Conservation (phyloP, 1,139 yeast genomes). For the Magnusiomyces paraingens region DNA sequence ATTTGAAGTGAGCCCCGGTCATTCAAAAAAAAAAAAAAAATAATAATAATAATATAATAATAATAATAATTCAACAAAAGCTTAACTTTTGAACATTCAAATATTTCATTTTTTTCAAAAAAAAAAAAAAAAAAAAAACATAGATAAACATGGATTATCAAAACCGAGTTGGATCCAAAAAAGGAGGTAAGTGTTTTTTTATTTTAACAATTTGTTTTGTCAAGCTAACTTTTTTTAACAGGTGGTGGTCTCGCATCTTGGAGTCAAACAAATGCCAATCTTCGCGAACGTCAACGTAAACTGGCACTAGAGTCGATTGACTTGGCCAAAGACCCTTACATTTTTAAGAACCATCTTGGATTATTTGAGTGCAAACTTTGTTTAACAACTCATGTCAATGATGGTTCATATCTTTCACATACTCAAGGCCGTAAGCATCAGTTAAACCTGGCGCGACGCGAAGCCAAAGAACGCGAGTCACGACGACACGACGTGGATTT, state of each 20-base stretch:
- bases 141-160: slow-evolving; percentile 45
- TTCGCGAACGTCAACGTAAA: slow-evolving; percentile 58
- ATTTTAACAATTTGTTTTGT: slow-evolving; percentile 1
- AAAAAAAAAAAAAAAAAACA: not conserved
- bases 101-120: not conserved
- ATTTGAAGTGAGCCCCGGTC: too few species aligned
- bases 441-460: slow-evolving; percentile 55
- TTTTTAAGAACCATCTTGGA: slow-evolving; percentile 67
- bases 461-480: slow-evolving; percentile 29
- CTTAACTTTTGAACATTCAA: too few species aligned
- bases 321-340: slow-evolving; percentile 68
- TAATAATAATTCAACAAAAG: too few species aligned
- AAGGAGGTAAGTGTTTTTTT: slow-evolving; percentile 35
- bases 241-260: slow-evolving; percentile 71
- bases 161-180: slow-evolving; percentile 51
- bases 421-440: slow-evolving; percentile 76
- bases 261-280: slow-evolving; percentile 59
- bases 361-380: slow-evolving; percentile 70
- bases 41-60: too few species aligned
- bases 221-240: slow-evolving; percentile 6
- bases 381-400: slow-evolving; percentile 64
- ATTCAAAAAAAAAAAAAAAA: too few species aligned
- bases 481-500: slow-evolving; percentile 12
- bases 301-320: slow-evolving; percentile 58
- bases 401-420: slow-evolving; percentile 73